These are phyloP conservation scores for Aureoboletus auriporus DNA, from an alignment of 768 basidiomycete genomes.

Conservation along the genomic window DNA sequence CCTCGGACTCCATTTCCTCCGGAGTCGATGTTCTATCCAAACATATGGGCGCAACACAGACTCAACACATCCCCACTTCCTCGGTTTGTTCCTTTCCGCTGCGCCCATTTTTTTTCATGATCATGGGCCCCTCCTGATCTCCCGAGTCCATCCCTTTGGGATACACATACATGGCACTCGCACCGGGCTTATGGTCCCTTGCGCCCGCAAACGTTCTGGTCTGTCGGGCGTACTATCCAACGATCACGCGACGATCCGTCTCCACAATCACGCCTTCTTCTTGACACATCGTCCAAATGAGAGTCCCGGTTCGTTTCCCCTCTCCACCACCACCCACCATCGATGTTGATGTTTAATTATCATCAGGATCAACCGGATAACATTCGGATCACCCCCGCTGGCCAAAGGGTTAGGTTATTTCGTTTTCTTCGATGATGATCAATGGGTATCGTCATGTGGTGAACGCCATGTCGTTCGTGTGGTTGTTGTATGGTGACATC, in stretches of 20 bases:
- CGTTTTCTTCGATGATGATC: neutral
- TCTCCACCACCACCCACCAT: neutral
- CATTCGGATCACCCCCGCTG: neutral
- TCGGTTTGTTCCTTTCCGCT: neutral
- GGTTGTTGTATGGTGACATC: neutral
- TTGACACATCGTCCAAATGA: neutral
- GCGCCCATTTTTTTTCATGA: neutral
- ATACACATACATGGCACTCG: neutral
- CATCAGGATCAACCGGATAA: neutral
- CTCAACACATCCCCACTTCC: neutral
- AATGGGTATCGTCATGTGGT: neutral
- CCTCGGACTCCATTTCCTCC: neutral
- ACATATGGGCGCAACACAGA: neutral
- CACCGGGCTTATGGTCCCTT: neutral
- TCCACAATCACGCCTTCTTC: neutral
- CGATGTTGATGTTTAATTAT: neutral
- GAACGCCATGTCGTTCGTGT: neutral
- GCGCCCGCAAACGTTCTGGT: neutral
- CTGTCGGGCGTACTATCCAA: neutral
- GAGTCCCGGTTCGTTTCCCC: neutral
- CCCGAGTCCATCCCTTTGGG: neutral
- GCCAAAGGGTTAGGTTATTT: neutral
- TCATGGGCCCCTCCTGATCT: neutral
- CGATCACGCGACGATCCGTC: slow-evolving; percentile 2
- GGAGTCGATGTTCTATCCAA: neutral